These are phyloP conservation scores for Furculomyces boomerangus DNA, from an alignment of 371 early-diverging fungal species.

Conservation along the genomic window DNA sequence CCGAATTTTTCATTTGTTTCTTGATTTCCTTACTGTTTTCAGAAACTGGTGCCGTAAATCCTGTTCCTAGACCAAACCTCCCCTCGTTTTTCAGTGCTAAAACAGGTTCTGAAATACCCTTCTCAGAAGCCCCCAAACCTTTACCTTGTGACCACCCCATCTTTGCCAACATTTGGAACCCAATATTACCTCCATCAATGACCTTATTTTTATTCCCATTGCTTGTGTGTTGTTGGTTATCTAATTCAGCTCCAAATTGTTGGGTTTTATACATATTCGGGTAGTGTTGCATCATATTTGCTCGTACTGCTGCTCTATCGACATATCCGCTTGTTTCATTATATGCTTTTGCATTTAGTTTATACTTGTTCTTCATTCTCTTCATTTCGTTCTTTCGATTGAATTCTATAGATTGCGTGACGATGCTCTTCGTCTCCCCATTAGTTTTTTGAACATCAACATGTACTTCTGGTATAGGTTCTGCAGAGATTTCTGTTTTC, in stretches of 20 bases:
- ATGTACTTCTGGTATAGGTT: not conserved
- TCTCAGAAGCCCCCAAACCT: not conserved
- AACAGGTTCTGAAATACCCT: not conserved
- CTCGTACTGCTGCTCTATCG: conserved; percentile 2
- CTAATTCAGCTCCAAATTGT: not conserved
- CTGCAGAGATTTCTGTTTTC: not conserved
- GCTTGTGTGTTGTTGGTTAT: not conserved
- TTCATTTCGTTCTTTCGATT: not conserved
- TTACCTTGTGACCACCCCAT: conserved; percentile 6
- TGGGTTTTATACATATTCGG: not conserved
- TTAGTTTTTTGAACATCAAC: not conserved
- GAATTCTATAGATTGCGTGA: not conserved
- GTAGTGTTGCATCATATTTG: not conserved
- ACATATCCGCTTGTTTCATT: not conserved
- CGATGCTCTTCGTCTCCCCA: not conserved
- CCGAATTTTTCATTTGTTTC: not conserved
- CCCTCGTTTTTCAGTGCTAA: not conserved
- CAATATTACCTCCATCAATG: not conserved
- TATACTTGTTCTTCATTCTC: conserved; percentile 3
- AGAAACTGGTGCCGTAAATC: not conserved
- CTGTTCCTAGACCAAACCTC: not conserved
- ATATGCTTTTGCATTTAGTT: not conserved
- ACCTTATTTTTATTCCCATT: not conserved
- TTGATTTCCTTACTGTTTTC: not conserved
- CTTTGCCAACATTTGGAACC: conserved; percentile 1